Percentiles rank a stretch among this genome's conserved stretches.
phyloP scores from a whole-genome alignment of 2,329 filamentous ascomycete genomes.

The Paramyrothecium sp. region DNA sequence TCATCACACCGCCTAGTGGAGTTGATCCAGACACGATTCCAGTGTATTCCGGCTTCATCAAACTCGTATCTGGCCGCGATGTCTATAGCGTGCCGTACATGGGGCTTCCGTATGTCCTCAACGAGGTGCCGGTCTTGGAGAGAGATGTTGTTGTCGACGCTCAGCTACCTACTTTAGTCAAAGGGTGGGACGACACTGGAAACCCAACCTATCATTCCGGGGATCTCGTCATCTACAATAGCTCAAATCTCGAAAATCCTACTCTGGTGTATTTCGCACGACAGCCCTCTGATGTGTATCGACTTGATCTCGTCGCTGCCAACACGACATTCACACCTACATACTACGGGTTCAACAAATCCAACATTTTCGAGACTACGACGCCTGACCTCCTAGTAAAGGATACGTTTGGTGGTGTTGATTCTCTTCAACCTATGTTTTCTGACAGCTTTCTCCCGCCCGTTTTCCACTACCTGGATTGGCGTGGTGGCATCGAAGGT shows the following conservation, averaged over 20 bases:
- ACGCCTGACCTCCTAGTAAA: neutral
- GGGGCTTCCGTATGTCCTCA: conserved; percentile 4
- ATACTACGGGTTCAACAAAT: conserved; percentile 5
- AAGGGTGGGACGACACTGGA: neutral
- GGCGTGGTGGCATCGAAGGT: neutral
- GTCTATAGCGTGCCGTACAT: conserved; percentile 3
- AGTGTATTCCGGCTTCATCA: conserved; percentile 4
- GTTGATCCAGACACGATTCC: conserved; percentile 4
- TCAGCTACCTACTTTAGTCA: neutral
- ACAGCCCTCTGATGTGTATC: conserved; percentile 1
- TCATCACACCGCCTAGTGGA: conserved; percentile 1
- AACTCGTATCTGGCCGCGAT: conserved; percentile 4
- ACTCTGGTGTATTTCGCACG: conserved; percentile 1
- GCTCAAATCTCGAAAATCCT: neutral
- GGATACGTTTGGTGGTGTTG: conserved; percentile 3
- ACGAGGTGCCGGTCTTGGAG: neutral
- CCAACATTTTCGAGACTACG: neutral
- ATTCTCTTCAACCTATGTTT: neutral
- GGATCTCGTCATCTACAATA: neutral
- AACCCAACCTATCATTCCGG: neutral
- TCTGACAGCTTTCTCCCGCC: neutral
- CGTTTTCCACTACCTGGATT: neutral
- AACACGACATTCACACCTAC: conserved; percentile 5
- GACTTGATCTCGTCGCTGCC: conserved; percentile 4
- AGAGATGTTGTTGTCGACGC: neutral